Base-by-base conservation (phyloP, 1,284 basidiomycete genomes). In the Somion occarium region DNA sequence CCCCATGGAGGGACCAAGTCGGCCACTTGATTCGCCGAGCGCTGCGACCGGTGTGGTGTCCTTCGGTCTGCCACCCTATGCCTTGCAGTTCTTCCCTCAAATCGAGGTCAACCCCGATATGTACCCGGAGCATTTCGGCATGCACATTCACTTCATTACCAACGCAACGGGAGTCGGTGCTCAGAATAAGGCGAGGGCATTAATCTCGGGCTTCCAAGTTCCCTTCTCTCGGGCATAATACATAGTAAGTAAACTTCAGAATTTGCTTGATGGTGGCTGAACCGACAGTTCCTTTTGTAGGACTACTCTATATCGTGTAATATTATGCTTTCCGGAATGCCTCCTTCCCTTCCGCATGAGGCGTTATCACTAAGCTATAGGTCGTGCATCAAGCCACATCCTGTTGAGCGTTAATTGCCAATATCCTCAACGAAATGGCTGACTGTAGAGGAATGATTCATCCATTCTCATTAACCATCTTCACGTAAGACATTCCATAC, bases 81-180 rank as follows among this genome's bases (percentile, higher is more conserved):
- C 94, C 0, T 88, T 98, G 80, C 85, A 80, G 9, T 79, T 96
- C 57, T 99, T 98, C 78, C 96, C 96, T 3, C 90, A 94, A 69
- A 85, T 97, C 51, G 94, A 97, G 71, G 85, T 92, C 66, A 98
- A 96, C 69, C 69, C 88, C 53, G 93, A 97, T 65, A 70, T 88
- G 38, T 98, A 96, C 65, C 91, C 91, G 5, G 82, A 80, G 58
- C 66, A 83, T 49, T 87, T 87, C 63, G 94, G 94, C 34, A 90
- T 97, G 81, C 89, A 96, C 65, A 83, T 98, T 45, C 88, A 93
- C 66, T 93, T 94, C 67, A 78, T 93, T 55, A 96, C 94, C 37
- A 93, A 88, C 64, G 85, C 89, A 3, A 75, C 75, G 46, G 94
- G 94, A 0, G 72, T 83, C 25, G 90, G 90, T 30, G 93, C 93